Percentiles rank a stretch among this genome's conserved stretches.
phyloP scores from a whole-genome alignment of 768 basidiomycete species.

The Agaricus blazei region DNA sequence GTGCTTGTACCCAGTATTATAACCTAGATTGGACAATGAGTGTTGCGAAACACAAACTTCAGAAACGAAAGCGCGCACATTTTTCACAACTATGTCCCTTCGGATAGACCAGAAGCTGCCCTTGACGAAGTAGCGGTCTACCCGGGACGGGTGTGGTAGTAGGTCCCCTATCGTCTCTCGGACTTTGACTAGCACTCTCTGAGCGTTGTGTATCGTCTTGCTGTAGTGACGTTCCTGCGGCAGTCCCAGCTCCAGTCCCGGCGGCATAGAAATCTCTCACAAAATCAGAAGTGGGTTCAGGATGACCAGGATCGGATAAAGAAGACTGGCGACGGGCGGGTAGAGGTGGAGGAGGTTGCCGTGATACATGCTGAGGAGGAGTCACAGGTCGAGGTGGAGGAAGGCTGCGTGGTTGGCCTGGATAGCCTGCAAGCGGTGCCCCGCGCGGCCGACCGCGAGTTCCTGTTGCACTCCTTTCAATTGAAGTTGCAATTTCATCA shows the following conservation, averaged over 20 bases:
- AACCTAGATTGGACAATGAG: constrained; percentile 34
- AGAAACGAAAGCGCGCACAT: constrained; percentile 38
- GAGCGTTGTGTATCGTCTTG: background rate
- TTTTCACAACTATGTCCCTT: constrained; percentile 56
- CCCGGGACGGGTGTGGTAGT: constrained; percentile 61
- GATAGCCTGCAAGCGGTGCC: background rate
- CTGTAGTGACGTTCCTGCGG: constrained; percentile 9
- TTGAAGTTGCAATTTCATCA: background rate
- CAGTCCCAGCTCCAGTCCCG: constrained; percentile 29
- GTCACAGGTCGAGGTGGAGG: background rate
- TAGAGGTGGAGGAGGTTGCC: constrained; percentile 7
- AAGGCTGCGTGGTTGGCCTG: background rate
- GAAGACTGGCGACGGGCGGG: constrained; percentile 20
- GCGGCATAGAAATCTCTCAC: constrained; percentile 60
- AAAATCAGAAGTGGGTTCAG: constrained; percentile 40
- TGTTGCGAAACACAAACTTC: too few relatives aligned
- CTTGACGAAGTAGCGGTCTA: constrained; percentile 58
- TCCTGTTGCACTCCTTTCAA: background rate
- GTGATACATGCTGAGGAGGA: background rate
- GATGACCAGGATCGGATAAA: constrained; percentile 4
- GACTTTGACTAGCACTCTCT: background rate
- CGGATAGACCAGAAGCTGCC: constrained; percentile 67
- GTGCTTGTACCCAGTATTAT: constrained; percentile 71
- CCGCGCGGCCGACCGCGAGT: background rate
- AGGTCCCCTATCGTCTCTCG: constrained; percentile 52